Evolutionary conservation across 2,329 filamentous ascomycete genomes (phyloP).

Genomic region (Colletotrichum sp.): DNA sequence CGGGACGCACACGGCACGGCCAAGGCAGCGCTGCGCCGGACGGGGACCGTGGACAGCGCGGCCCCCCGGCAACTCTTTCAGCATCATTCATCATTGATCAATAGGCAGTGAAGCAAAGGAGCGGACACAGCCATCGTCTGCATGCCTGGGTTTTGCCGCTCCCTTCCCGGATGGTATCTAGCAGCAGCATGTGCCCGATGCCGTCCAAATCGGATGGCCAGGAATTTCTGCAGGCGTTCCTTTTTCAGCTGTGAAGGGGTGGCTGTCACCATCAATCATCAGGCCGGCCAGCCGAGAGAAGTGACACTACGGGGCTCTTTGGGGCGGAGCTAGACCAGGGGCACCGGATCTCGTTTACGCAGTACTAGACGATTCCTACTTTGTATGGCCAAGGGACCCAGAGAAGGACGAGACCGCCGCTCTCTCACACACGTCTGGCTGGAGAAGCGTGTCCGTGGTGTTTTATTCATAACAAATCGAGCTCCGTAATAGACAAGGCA

Average conservation of each 20-base stretch:
- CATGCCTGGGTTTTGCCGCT: not conserved
- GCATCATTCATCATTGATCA: not conserved
- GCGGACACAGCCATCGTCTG: not conserved
- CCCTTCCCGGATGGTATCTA: not conserved
- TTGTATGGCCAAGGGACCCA: not conserved
- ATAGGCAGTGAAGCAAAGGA: not conserved
- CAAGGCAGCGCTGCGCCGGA: not conserved
- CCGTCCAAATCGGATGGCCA: not conserved
- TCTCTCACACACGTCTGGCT: not conserved
- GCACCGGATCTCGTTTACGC: not conserved
- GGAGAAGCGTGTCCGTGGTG: not conserved
- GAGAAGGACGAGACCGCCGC: not conserved
- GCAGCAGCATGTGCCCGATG: not conserved
- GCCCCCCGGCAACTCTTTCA: not conserved
- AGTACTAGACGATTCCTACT: not conserved
- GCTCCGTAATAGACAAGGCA: not conserved
- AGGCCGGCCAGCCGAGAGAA: not conserved
- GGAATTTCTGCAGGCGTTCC: not conserved
- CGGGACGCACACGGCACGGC: not conserved
- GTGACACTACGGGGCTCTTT: not conserved
- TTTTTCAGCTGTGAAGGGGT: slow-evolving; percentile 15
- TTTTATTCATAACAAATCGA: not conserved
- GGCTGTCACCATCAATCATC: not conserved
- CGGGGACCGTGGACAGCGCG: not conserved
- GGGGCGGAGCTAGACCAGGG: slow-evolving; percentile 1